These are phyloP conservation scores for Claviceps citrina DNA, from an alignment of 2,329 filamentous ascomycete species.

Conservation along the genomic window DNA sequence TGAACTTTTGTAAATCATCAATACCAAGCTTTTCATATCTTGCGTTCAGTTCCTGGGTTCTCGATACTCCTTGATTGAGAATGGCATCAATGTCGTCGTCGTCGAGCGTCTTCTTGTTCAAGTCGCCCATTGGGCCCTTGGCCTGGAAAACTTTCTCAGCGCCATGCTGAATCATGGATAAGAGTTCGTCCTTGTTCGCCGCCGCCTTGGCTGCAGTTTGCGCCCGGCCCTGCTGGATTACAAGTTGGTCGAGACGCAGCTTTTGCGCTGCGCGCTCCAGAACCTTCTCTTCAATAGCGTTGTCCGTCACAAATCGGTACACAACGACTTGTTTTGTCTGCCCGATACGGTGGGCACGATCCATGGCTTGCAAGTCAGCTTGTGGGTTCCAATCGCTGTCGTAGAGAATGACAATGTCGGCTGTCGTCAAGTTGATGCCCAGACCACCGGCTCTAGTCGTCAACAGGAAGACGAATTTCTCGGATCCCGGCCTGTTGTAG, in stretches of 20 bases:
- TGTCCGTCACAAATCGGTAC: slow-evolving; percentile 93
- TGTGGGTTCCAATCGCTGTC: slow-evolving; percentile 99
- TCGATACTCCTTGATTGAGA: slow-evolving; percentile 68
- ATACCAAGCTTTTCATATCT: slow-evolving; percentile 95
- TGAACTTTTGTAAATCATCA: slow-evolving; percentile 95
- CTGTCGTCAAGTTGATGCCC: slow-evolving; percentile 89
- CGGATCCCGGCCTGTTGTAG: slow-evolving; percentile 89
- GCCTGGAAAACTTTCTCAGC: slow-evolving; percentile 84
- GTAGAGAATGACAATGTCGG: slow-evolving; percentile 90
- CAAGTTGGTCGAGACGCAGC: slow-evolving; percentile 84
- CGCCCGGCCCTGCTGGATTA: slow-evolving; percentile 92
- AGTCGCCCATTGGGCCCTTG: slow-evolving; percentile 47
- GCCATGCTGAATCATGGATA: slow-evolving; percentile 97
- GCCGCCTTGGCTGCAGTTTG: slow-evolving; percentile 83
- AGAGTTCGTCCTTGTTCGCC: slow-evolving; percentile 85
- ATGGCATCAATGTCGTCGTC: slow-evolving; percentile 89
- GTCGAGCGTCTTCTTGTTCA: slow-evolving; percentile 48
- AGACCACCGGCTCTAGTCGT: slow-evolving; percentile 91
- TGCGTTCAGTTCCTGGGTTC: slow-evolving; percentile 78
- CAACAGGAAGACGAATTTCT: slow-evolving; percentile 91
- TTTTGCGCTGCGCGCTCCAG: slow-evolving; percentile 94
- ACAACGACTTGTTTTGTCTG: slow-evolving; percentile 97
- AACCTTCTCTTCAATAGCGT: slow-evolving; percentile 97
- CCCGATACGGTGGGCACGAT: slow-evolving; percentile 92
- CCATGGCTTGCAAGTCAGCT: slow-evolving; percentile 96